A percentile compares a stretch with the other conserved stretches of the same genome.
Conservation (phyloP, 208 protist genomes). For the Perkinsela sp. region DNA sequence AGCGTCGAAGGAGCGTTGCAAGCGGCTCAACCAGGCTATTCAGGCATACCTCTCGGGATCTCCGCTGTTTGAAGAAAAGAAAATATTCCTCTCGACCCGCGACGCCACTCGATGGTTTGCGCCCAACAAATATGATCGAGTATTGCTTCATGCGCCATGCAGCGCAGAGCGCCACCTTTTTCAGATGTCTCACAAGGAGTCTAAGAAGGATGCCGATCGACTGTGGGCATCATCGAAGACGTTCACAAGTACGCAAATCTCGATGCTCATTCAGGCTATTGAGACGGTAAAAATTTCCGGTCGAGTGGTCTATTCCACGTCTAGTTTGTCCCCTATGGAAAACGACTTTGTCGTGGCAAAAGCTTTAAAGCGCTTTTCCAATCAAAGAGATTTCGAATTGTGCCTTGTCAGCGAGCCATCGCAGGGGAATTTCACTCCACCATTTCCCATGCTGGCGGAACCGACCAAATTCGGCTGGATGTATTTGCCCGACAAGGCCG, state of each 20-base stretch:
- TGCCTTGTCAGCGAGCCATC: not conserved
- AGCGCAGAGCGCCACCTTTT: slow-evolving; percentile 61
- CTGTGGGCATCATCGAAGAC: slow-evolving; percentile 8
- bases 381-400: not conserved
- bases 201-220: slow-evolving; percentile 13
- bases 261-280: slow-evolving; percentile 27
- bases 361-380: slow-evolving; percentile 9
- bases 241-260: slow-evolving; percentile 16
- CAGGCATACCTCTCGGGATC: slow-evolving; percentile 24
- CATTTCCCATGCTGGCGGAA: not conserved
- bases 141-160: slow-evolving; percentile 71
- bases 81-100: slow-evolving; percentile 15
- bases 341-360: slow-evolving; percentile 50
- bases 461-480: not conserved
- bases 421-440: not conserved
- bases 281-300: slow-evolving; percentile 35
- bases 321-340: slow-evolving; percentile 44
- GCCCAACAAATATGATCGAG: slow-evolving; percentile 21
- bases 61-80: slow-evolving; percentile 14
- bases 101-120: slow-evolving; percentile 28
- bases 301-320: slow-evolving; percentile 64
- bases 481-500: not conserved
- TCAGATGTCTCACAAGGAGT: slow-evolving; percentile 13
- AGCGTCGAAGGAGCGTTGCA: slow-evolving; percentile 14
- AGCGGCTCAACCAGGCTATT: slow-evolving; percentile 24